Base-by-base conservation (phyloP, 495 filamentous ascomycete species). In the Aspergillus nanangensis region DNA sequence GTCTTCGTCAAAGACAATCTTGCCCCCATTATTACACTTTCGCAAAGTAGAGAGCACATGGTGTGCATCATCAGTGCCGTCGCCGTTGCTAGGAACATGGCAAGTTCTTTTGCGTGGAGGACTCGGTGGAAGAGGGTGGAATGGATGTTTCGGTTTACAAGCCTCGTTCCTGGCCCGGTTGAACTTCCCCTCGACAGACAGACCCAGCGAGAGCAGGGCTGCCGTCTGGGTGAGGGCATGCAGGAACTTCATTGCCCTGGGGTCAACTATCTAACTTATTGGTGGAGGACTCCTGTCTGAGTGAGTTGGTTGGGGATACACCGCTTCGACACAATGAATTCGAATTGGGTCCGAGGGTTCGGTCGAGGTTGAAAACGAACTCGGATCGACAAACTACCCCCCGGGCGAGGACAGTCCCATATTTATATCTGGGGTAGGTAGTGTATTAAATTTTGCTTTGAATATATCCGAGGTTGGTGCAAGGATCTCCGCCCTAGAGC, bases 21-120 rank as follows among this genome's bases (percentile, higher is more conserved):
- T 78, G 3, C 82, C 84, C 14, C 82, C 84, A 57, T 82, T 66
- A 56, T 87, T 87, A 62, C 83, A 87, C 19, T 72, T 51, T 29
- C 80, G 67, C 34, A 85, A 56, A 3, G 83, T 80, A 1, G 67
- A 55, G 3, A 86, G 61, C 40, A 88, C 79, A 39, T 75, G 65
- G 4, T 61, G 45, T 9, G 83, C 77, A 47, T 86, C 83, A 45
- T 88, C 82, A 7, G 58, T 62, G 1, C 75, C 65, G 22, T 79
- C 56, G 19, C 67, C 72, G 39, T 67, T 40, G 29, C 36, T 55
- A 17, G 50, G 44, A 10, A 71, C 67, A 49, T 65, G 55, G 50
- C 69, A 72, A 15, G 61, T 63, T 40, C 57, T 63, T 20, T 33
- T 57, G 18, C 67, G 53, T 3, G 47, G 37, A 2, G 50, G 53